Evolutionary conservation across 1,284 basidiomycete genomes (phyloP).

Genomic region (Coniferiporia weirii): DNA sequence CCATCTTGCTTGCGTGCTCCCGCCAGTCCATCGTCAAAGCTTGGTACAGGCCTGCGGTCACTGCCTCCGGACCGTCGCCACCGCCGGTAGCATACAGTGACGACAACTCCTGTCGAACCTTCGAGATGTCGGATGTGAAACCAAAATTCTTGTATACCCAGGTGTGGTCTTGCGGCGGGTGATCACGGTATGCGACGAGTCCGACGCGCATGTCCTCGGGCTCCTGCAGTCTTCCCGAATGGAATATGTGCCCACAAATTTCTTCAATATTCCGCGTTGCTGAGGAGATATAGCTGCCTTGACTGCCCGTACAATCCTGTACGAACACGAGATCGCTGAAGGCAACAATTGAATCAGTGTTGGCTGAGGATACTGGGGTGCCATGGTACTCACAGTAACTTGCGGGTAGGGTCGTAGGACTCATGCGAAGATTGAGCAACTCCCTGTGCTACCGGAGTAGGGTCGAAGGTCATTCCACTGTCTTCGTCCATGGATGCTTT

Average conservation of each 20-base stretch:
- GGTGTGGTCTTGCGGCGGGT: constrained; percentile 93
- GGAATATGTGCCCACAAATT: constrained; percentile 94
- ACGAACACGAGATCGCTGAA: constrained; percentile 82
- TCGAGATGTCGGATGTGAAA: constrained; percentile 87
- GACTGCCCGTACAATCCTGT: constrained; percentile 88
- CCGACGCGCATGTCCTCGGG: constrained; percentile 88
- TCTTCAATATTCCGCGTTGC: constrained; percentile 98
- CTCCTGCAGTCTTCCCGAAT: constrained; percentile 85
- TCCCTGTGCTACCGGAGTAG: constrained; percentile 38
- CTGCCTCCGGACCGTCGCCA: constrained; percentile 97
- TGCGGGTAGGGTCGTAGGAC: constrained; percentile 36
- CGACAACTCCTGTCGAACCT: constrained; percentile 83
- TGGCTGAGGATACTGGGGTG: constrained; percentile 1
- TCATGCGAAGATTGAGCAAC: constrained; percentile 31
- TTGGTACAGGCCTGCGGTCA: constrained; percentile 90
- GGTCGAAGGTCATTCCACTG: constrained; percentile 44
- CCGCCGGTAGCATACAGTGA: constrained; percentile 89
- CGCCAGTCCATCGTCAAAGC: constrained; percentile 91
- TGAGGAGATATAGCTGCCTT: constrained; percentile 78
- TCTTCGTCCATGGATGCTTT: constrained; percentile 63
- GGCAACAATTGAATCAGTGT: constrained; percentile 17
- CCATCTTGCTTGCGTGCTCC: constrained; percentile 86
- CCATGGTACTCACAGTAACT: constrained; percentile 63
- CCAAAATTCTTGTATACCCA: constrained; percentile 92
- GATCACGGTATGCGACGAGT: constrained; percentile 88